Conservation (phyloP, 1,284 basidiomycete species). For the Naganishia cerealis region DNA sequence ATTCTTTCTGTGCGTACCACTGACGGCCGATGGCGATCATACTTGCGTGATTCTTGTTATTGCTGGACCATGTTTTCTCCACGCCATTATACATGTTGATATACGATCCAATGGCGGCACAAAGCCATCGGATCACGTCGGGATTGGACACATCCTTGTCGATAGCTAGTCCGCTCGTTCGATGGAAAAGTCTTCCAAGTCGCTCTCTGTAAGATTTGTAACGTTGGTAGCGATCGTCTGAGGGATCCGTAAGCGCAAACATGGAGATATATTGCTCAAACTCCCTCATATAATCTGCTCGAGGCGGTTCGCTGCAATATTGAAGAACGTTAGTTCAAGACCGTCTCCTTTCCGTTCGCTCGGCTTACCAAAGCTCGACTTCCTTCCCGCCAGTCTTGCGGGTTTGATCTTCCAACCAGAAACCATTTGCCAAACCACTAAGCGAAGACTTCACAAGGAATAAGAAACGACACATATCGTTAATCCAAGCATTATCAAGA, state of each 20-base stretch:
- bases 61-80: constrained; percentile 45
- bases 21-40: constrained; percentile 21
- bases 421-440: constrained; percentile 44
- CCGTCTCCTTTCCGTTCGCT: neutral
- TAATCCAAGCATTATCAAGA: constrained; percentile 69
- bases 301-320: constrained; percentile 16
- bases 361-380: constrained; percentile 15
- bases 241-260: constrained; percentile 18
- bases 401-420: constrained; percentile 45
- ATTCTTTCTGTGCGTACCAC: constrained; percentile 28
- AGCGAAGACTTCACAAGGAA: constrained; percentile 45
- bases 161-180: constrained; percentile 47
- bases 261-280: constrained; percentile 19
- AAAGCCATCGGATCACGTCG: constrained; percentile 66
- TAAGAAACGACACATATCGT: constrained; percentile 86
- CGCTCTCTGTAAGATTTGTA: constrained; percentile 56
- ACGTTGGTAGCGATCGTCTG: constrained; percentile 17
- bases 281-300: constrained; percentile 17
- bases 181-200: constrained; percentile 82
- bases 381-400: constrained; percentile 45
- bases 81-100: constrained; percentile 50
- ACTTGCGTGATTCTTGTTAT: constrained; percentile 21
- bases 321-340: neutral
- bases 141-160: constrained; percentile 22
- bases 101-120: constrained; percentile 52